Evolutionary conservation across 2,329 filamentous ascomycete genomes (phyloP), one percentile per base, ranked within the genome.

Genomic region (Calonectria henricotiae): DNA sequence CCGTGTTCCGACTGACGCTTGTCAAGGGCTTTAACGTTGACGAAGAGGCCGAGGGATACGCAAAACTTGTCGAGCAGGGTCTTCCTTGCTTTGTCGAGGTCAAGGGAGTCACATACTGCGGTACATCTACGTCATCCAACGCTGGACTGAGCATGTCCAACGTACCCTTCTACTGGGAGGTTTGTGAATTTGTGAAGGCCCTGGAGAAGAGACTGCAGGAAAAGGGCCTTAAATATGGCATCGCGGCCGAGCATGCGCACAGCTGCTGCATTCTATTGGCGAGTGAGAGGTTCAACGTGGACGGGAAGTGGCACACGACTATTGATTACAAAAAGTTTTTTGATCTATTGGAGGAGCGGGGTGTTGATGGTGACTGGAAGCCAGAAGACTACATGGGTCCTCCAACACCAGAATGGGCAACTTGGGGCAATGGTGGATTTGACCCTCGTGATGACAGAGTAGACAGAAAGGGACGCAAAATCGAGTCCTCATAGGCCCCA

Each of bases 11-110:
- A 1, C 88, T 98, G 4, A 98, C 96, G 0, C 91, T 99, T 2
- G 96, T 98, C 80, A 98, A 98, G 85, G 96, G 95, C 3, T 98
- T 99, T 89, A 98, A 99, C 80, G 91, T 98, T 73, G 96, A 98
- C 27, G 95, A 98, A 76, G 96, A 98, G 82, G 94, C 92, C 6
- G 89, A 92, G 74, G 96, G 96, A 5, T 98, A 99, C 79, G 96
- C 96, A 0, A 91, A 94, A 78, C 90, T 98, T 1, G 93, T 98
- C 20, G 93, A 95, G 79, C 91, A 91, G 74, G 95, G 93, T 0
- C 86, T 98, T 25, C 96, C 96, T 0, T 96, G 94, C 81, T 98
- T 98, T 79, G 91, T 98, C 60, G 96, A 98, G 85, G 89, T 98
- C 82, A 98, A 98, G 85, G 96, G 96, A 65, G 96, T 98, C 43